A percentile compares a stretch with the other conserved stretches of the same genome.
These are phyloP conservation scores for Aspergillus sparsus DNA, from an alignment of 495 filamentous ascomycete species.

Conservation along the genomic window DNA sequence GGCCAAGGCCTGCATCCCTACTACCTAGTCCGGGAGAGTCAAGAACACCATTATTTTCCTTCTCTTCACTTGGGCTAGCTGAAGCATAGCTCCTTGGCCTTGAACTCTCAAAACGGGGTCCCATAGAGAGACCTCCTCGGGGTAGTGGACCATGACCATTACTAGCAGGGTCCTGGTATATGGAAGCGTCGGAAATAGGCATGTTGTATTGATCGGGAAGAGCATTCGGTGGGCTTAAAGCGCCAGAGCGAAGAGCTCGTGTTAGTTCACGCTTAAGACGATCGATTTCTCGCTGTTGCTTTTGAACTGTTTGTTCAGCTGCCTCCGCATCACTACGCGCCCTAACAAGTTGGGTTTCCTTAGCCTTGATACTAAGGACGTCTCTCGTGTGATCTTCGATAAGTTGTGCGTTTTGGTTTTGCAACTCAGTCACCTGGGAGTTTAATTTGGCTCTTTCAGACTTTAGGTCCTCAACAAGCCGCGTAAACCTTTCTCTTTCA, in stretches of 20 bases:
- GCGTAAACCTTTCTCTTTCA: constrained; percentile 74
- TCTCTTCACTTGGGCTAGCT: constrained; percentile 74
- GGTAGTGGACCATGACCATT: constrained; percentile 34
- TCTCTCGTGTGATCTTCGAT: constrained; percentile 98
- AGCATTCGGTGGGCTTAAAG: constrained; percentile 42
- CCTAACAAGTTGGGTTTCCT: constrained; percentile 94
- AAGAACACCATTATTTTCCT: constrained; percentile 60
- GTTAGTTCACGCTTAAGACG: constrained; percentile 78
- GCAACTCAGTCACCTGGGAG: constrained; percentile 82
- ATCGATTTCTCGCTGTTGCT: constrained; percentile 85
- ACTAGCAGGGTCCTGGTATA: constrained; percentile 39
- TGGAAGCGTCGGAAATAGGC: constrained; percentile 38
- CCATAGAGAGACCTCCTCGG: constrained; percentile 41
- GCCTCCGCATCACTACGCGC: constrained; percentile 87
- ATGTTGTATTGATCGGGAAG: constrained; percentile 37
- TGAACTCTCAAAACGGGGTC: constrained; percentile 41
- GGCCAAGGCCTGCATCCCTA: constrained; percentile 39
- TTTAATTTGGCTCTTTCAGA: constrained; percentile 70
- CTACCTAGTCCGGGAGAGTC: constrained; percentile 42
- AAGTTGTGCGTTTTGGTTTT: constrained; percentile 92
- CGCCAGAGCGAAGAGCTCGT: constrained; percentile 46
- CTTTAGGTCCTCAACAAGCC: constrained; percentile 72
- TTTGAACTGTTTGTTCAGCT: constrained; percentile 78
- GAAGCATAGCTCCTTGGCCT: constrained; percentile 68
- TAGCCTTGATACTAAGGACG: constrained; percentile 93